A percentile compares a stretch with the other conserved stretches of the same genome.
These are phyloP conservation scores for Boletus subluridellus DNA, from an alignment of 1,284 basidiomycete species.

Conservation along the genomic window DNA sequence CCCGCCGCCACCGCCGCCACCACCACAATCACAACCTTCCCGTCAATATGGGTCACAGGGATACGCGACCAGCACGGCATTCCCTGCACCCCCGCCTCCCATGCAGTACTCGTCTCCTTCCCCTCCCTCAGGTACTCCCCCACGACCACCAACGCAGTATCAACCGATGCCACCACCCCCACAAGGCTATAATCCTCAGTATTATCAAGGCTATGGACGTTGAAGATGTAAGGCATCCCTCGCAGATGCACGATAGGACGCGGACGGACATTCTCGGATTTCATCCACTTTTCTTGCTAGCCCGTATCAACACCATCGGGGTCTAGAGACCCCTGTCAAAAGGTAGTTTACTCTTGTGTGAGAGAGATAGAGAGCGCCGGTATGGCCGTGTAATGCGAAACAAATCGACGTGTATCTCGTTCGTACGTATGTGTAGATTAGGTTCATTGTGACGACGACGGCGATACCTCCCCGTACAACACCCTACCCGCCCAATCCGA, in stretches of 20 bases:
- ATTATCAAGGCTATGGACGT: slow-evolving; percentile 29
- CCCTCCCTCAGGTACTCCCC: slow-evolving; percentile 22
- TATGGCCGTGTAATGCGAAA: not conserved
- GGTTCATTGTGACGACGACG: not conserved
- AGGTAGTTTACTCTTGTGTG: not conserved
- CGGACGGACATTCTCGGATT: not conserved
- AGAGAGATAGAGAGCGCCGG: not conserved
- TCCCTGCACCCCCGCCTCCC: slow-evolving; percentile 34
- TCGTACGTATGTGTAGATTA: not conserved
- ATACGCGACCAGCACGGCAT: slow-evolving; percentile 23
- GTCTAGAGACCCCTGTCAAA: not conserved
- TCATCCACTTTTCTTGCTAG: not conserved
- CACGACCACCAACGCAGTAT: slow-evolving; percentile 20
- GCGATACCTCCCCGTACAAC: slow-evolving; percentile 38
- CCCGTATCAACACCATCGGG: not conserved
- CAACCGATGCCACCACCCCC: slow-evolving; percentile 34
- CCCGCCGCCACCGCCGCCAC: slow-evolving; percentile 34
- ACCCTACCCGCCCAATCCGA: slow-evolving; percentile 42
- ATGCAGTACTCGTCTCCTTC: slow-evolving; percentile 22
- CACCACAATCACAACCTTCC: slow-evolving; percentile 26
- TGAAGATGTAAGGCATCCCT: slow-evolving; percentile 5
- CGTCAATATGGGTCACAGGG: slow-evolving; percentile 26
- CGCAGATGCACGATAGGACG: not conserved
- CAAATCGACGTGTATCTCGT: not conserved
- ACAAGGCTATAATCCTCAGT: slow-evolving; percentile 21